Evolutionary conservation across 768 basidiomycete species (phyloP).

Genomic region (Epithele typhae): DNA sequence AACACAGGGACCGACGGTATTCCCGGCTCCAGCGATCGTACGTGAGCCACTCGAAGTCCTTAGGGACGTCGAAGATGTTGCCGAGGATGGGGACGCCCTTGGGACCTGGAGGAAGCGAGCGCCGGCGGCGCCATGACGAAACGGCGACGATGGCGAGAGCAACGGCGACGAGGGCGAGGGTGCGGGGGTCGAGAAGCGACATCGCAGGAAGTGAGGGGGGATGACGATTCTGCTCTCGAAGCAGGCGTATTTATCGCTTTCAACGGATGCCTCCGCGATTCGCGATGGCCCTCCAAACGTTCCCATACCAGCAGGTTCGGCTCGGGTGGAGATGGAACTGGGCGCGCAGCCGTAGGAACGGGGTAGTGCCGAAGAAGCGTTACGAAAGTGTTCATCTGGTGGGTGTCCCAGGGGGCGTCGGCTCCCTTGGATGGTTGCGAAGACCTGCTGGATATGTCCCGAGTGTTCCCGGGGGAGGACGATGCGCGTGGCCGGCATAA

Average conservation of each 20-base stretch:
- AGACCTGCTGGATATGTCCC: too few relatives aligned
- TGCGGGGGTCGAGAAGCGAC: background rate
- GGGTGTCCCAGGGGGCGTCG: too few relatives aligned
- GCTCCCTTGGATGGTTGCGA: too few relatives aligned
- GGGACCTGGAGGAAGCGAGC: constrained; percentile 21
- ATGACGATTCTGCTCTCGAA: too few relatives aligned
- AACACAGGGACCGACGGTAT: constrained; percentile 9
- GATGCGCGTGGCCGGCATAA: constrained; percentile 5
- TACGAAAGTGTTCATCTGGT: constrained; percentile 1
- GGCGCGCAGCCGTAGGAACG: constrained; percentile 12
- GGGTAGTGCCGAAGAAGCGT: constrained; percentile 11
- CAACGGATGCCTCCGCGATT: constrained; percentile 5
- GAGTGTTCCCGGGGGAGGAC: too few relatives aligned
- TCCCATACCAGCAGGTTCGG: too few relatives aligned
- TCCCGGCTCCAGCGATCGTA: constrained; percentile 16
- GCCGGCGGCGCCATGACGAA: constrained; percentile 4
- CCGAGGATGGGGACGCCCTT: constrained; percentile 21
- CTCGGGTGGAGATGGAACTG: too few relatives aligned
- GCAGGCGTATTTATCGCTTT: constrained; percentile 10
- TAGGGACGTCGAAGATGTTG: constrained; percentile 21
- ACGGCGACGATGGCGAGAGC: constrained; percentile 6
- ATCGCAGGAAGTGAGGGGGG: background rate
- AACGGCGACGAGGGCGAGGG: constrained; percentile 2
- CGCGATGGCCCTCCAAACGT: too few relatives aligned
- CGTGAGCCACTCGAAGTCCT: constrained; percentile 16